Percentiles rank a stretch among this genome's conserved stretches.
phyloP scores from a whole-genome alignment of 1,284 basidiomycete genomes.

The Tylopilus sp. region DNA sequence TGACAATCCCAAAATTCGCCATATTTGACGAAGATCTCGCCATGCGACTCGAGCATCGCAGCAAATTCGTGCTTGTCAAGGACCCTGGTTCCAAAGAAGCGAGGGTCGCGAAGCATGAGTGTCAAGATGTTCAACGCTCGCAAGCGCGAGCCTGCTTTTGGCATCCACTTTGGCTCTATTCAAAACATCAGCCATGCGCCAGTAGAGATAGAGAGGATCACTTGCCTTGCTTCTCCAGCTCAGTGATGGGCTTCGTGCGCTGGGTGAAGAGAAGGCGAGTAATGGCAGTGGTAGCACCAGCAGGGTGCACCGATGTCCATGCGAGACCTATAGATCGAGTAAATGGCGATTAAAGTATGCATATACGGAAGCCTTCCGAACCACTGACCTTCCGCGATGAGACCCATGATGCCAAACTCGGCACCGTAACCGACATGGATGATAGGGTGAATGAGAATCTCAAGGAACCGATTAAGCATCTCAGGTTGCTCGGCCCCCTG shows the following conservation, averaged over 20 bases:
- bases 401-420: slow-evolving; percentile 72
- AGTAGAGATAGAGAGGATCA: neutral
- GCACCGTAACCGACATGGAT: slow-evolving; percentile 74
- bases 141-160: slow-evolving; percentile 36
- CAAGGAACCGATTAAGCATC: slow-evolving; percentile 72
- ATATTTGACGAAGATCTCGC: slow-evolving; percentile 43
- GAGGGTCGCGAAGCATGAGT: slow-evolving; percentile 51
- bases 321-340: slow-evolving; percentile 51
- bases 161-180: slow-evolving; percentile 32
- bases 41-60: slow-evolving; percentile 43
- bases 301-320: slow-evolving; percentile 53
- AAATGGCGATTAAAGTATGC: slow-evolving; percentile 1
- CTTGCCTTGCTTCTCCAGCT: slow-evolving; percentile 31
- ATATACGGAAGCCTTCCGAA: neutral
- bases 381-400: slow-evolving; percentile 68
- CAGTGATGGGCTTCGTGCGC: slow-evolving; percentile 42
- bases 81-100: slow-evolving; percentile 38
- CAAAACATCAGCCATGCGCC: slow-evolving; percentile 6
- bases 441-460: slow-evolving; percentile 71
- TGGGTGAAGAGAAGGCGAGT: slow-evolving; percentile 44
- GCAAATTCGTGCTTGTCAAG: slow-evolving; percentile 45
- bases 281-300: slow-evolving; percentile 41
- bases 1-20: slow-evolving; percentile 45
- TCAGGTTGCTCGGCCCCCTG: slow-evolving; percentile 51
- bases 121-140: slow-evolving; percentile 53